phyloP scores from a whole-genome alignment of 805 yeast species.

The Saturnispora galanensis region DNA sequence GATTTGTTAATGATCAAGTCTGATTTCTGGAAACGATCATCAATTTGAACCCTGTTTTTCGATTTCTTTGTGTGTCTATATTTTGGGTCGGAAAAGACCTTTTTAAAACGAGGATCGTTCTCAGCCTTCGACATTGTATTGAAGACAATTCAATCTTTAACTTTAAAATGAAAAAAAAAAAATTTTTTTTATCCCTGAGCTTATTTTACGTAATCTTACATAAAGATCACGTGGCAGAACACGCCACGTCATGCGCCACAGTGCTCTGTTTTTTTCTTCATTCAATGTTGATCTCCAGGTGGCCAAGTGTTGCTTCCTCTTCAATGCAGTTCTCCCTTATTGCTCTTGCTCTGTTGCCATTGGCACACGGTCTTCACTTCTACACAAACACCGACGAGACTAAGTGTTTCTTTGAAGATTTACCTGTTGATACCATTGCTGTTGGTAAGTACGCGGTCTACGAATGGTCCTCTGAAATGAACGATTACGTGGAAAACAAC shows the following conservation, averaged over 20 bases:
- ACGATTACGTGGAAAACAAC: constrained; percentile 39
- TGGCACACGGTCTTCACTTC: constrained; percentile 55
- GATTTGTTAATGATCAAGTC: constrained; percentile 45
- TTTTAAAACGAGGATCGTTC: constrained; percentile 65
- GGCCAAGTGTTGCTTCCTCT: neutral
- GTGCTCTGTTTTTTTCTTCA: too few species aligned
- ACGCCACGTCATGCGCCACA: too few species aligned
- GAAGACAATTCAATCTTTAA: neutral
- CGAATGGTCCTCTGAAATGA: constrained; percentile 41
- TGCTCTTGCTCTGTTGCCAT: constrained; percentile 6
- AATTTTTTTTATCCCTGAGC: neutral
- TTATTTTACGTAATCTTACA: too few species aligned
- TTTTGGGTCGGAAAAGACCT: constrained; percentile 80
- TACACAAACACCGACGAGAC: constrained; percentile 68
- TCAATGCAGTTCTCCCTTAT: neutral
- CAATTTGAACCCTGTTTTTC: constrained; percentile 67
- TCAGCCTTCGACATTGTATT: constrained; percentile 5
- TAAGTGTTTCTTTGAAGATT: constrained; percentile 76
- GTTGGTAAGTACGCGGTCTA: constrained; percentile 68
- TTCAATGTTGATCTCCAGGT: too few species aligned
- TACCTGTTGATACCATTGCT: constrained; percentile 68
- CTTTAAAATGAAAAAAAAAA: neutral
- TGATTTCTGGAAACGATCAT: constrained; percentile 69
- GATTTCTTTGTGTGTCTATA: constrained; percentile 66
- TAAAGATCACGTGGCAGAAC: too few species aligned